phyloP scores from a whole-genome alignment of 306 rosid genomes.

The Pterocarpus macrocarpus region DNA sequence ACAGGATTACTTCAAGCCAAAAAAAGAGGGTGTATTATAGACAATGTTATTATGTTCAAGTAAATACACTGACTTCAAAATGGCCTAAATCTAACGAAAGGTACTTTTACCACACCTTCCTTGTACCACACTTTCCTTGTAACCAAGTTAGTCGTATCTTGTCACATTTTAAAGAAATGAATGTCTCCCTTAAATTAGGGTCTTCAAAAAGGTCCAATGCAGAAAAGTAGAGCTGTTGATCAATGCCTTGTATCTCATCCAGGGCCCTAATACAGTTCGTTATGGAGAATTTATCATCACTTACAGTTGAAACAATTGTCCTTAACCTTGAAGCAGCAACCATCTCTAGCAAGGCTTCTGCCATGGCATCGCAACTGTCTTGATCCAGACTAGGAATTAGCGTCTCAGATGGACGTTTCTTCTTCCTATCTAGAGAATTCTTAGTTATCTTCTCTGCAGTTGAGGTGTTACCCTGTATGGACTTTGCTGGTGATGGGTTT shows the following conservation, averaged over 20 bases:
- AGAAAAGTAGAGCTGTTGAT: constrained; percentile 67
- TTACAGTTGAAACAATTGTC: constrained; percentile 47
- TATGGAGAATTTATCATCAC: constrained; percentile 70
- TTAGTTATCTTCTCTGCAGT: constrained; percentile 56
- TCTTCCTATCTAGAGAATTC: constrained; percentile 63
- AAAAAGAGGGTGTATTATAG: constrained; percentile 20
- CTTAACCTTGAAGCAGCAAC: constrained; percentile 68
- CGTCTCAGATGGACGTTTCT: constrained; percentile 67
- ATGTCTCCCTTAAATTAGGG: constrained; percentile 75
- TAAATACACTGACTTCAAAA: constrained; percentile 35
- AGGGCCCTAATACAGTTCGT: constrained; percentile 77
- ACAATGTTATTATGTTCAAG: background rate
- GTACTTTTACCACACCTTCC: constrained; percentile 60
- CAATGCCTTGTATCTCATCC: constrained; percentile 74
- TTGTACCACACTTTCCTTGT: constrained; percentile 68
- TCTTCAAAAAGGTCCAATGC: constrained; percentile 82
- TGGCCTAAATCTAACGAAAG: constrained; percentile 39
- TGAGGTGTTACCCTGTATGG: constrained; percentile 50
- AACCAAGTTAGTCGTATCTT: constrained; percentile 71
- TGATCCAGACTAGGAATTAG: constrained; percentile 58
- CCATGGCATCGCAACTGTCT: constrained; percentile 65
- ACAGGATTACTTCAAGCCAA: constrained; percentile 37
- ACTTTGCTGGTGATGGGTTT: constrained; percentile 53
- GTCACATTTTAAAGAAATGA: constrained; percentile 69
- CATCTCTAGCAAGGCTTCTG: constrained; percentile 75